phyloP scores from a whole-genome alignment of 257 asterid species.

The Solanum arcanum region DNA sequence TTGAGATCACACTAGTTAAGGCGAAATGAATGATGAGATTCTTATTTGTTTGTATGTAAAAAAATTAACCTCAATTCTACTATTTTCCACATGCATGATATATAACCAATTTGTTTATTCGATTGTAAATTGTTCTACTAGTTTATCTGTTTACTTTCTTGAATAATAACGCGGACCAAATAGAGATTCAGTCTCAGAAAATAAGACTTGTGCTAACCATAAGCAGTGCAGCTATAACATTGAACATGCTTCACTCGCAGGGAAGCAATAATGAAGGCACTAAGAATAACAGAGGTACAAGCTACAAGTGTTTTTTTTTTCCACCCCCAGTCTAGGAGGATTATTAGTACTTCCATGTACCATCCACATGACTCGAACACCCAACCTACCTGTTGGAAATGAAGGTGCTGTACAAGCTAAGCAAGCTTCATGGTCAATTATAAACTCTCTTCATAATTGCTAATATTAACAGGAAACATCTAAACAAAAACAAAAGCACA shows the following conservation, averaged over 20 bases:
- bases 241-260: not conserved
- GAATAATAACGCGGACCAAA: not conserved
- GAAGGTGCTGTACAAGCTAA: not conserved
- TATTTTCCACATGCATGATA: not conserved
- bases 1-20: not conserved
- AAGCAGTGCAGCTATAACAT: not conserved
- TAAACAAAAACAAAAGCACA: not conserved
- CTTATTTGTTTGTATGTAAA: not conserved
- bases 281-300: not conserved
- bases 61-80: not conserved
- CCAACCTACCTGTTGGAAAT: not conserved
- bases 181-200: not conserved
- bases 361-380: not conserved
- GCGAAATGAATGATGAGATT: no score
- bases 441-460: not conserved
- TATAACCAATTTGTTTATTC: not conserved
- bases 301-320: not conserved
- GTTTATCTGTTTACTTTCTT: not conserved
- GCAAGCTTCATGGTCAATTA: not conserved
- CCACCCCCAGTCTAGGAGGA: not conserved
- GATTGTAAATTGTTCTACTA: not conserved
- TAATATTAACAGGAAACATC: not conserved
- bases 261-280: not conserved
- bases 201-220: not conserved
- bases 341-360: not conserved